Conservation (phyloP, 2,329 filamentous ascomycete species). For the Geosmithia flava region DNA sequence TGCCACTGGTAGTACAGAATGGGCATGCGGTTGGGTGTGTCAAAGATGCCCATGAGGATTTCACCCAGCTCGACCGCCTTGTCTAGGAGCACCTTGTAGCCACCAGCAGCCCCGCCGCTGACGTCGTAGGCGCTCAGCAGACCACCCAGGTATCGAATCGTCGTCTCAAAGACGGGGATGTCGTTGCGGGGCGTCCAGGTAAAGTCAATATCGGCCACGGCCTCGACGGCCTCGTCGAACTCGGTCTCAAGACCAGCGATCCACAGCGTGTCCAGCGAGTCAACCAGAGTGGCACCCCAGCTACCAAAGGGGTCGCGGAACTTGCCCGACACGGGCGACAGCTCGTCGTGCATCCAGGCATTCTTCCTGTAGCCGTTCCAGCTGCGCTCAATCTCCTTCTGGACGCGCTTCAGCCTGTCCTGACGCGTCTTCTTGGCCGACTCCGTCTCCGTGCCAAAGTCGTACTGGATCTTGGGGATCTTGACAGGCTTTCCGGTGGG, state of each 20-base stretch:
- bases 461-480: conserved; percentile 67
- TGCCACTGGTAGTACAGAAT: conserved; percentile 70
- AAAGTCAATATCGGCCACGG: conserved; percentile 68
- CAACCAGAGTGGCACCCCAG: conserved; percentile 81
- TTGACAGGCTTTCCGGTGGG: conserved; percentile 58
- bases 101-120: conserved; percentile 44
- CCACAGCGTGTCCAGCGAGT: conserved; percentile 74
- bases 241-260: conserved; percentile 72
- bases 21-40: conserved; percentile 92
- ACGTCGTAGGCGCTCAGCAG: conserved; percentile 80
- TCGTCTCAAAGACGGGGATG: conserved; percentile 88
- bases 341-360: conserved; percentile 80
- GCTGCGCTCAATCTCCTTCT: conserved; percentile 60
- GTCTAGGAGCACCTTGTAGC: conserved; percentile 55
- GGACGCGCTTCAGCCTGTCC: conserved; percentile 53
- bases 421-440: conserved; percentile 49
- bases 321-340: conserved; percentile 57
- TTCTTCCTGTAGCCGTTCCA: conserved; percentile 73
- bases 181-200: conserved; percentile 52
- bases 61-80: conserved; percentile 74
- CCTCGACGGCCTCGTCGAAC: conserved; percentile 65
- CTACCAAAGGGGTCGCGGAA: conserved; percentile 76
- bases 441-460: conserved; percentile 54
- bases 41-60: conserved; percentile 70
- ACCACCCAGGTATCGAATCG: conserved; percentile 83